Percentiles rank a stretch among this genome's conserved stretches.
These are phyloP conservation scores for Claviceps arundinis DNA, from an alignment of 2,329 filamentous ascomycete species.

Conservation along the genomic window DNA sequence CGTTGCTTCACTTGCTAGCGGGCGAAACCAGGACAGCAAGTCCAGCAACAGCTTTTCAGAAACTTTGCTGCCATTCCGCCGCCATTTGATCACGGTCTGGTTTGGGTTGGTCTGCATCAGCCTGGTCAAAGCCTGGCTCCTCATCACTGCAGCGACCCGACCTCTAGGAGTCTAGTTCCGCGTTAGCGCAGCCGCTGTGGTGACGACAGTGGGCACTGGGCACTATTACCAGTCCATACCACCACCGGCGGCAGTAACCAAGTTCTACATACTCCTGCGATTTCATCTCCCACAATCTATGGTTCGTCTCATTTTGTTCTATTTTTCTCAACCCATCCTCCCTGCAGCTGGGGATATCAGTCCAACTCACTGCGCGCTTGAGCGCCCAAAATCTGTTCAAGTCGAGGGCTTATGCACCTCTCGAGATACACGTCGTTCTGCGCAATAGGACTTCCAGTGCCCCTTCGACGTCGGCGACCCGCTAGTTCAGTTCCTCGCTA, in stretches of 20 bases:
- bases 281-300: not conserved
- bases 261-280: not conserved
- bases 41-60: too few species aligned
- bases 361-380: not conserved
- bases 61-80: not conserved
- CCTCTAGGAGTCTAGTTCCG: not conserved
- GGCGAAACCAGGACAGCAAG: not conserved
- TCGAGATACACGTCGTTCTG: not conserved
- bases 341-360: not conserved
- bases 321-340: not conserved
- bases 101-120: not conserved
- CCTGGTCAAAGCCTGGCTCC: not conserved
- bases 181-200: not conserved
- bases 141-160: constrained; percentile 5
- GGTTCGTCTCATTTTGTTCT: not conserved
- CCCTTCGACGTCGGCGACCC: not conserved
- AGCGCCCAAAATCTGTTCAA: not conserved
- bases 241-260: not conserved
- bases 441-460: not conserved
- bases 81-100: not conserved
- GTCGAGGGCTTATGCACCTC: not conserved
- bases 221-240: not conserved
- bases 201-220: not conserved
- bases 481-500: not conserved
- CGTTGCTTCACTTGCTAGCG: not conserved